These are phyloP conservation scores for Melaleuca alternifolia DNA, from an alignment of 345 rosid genomes.

Conservation along the genomic window DNA sequence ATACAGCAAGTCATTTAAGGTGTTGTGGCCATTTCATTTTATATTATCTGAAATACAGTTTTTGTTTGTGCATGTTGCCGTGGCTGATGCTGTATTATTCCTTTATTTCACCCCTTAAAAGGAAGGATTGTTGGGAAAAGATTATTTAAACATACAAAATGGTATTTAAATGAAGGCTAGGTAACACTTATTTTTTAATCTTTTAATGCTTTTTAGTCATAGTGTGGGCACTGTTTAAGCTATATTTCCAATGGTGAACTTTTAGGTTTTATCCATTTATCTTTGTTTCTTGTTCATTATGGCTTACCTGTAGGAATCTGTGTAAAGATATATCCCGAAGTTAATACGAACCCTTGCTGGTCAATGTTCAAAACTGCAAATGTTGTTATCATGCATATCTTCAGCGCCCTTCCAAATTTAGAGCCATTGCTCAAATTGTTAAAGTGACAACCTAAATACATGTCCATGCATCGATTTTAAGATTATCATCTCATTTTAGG, in stretches of 20 bases:
- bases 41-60: neutral
- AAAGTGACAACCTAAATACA: neutral
- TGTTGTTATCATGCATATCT: neutral
- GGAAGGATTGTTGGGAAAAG: neutral
- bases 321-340: neutral
- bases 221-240: neutral
- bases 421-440: neutral
- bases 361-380: neutral
- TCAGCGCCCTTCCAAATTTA: neutral
- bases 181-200: neutral
- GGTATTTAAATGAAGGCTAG: neutral
- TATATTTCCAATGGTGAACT: neutral
- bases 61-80: neutral
- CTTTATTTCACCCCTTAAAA: neutral
- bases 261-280: neutral
- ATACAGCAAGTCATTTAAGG: neutral
- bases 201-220: neutral
- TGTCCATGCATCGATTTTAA: neutral
- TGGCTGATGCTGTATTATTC: neutral
- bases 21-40: neutral
- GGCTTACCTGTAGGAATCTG: neutral
- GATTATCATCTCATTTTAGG: neutral
- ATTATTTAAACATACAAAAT: neutral
- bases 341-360: neutral
- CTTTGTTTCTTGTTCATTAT: neutral